phyloP scores from a whole-genome alignment of 768 basidiomycete species.

The Sarcomyxa edulis region DNA sequence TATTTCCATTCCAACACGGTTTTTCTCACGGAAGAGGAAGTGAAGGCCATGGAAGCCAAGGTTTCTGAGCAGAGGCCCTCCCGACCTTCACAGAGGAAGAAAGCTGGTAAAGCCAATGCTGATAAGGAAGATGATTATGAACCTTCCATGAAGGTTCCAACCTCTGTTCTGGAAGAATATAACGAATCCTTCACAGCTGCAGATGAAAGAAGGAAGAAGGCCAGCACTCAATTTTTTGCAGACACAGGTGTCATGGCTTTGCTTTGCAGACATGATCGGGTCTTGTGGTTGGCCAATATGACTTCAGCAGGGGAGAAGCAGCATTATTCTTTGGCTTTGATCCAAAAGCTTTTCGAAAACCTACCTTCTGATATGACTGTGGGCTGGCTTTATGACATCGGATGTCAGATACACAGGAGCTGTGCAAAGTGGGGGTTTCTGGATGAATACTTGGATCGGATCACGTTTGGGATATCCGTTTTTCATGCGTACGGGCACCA shows the following conservation, averaged over 20 bases:
- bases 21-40: conserved; percentile 6
- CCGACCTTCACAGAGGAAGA: background rate
- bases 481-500: conserved; percentile 32
- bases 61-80: conserved; percentile 8
- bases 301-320: conserved; percentile 25
- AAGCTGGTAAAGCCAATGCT: too few species aligned
- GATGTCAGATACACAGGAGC: conserved; percentile 21
- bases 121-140: conserved; percentile 4
- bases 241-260: conserved; percentile 28
- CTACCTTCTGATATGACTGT: conserved; percentile 16
- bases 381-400: conserved; percentile 24
- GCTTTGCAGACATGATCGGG: conserved; percentile 26
- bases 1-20: background rate
- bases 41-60: conserved; percentile 3
- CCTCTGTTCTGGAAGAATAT: conserved; percentile 12
- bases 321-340: conserved; percentile 23
- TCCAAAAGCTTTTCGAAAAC: conserved; percentile 22
- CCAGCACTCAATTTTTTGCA: conserved; percentile 12
- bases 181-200: conserved; percentile 14
- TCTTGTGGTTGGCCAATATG: conserved; percentile 27
- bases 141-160: conserved; percentile 8
- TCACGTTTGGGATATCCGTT: conserved; percentile 22
- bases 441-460: conserved; percentile 12
- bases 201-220: conserved; percentile 17
- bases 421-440: conserved; percentile 16